Conservation (phyloP, 129 eudicot species). For the Calendula officinalis region DNA sequence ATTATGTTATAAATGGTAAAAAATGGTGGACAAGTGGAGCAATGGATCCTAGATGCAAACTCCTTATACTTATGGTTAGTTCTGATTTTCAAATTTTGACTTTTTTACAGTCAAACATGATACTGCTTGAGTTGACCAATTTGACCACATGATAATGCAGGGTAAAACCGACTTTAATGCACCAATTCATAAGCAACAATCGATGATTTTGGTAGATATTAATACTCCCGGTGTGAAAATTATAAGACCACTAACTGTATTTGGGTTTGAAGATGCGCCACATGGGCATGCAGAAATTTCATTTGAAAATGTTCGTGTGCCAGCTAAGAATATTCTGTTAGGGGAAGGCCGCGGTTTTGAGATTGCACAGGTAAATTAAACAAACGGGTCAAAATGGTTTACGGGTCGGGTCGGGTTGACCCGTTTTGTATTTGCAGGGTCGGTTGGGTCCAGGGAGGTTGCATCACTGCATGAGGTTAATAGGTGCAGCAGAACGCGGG, state of each 20-base stretch:
- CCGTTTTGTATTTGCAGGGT: constrained; percentile 50
- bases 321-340: constrained; percentile 72
- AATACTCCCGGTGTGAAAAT: constrained; percentile 75
- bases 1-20: constrained; percentile 78
- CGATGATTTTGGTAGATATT: constrained; percentile 91
- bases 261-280: constrained; percentile 98
- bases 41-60: constrained; percentile 99
- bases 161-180: constrained; percentile 91
- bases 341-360: constrained; percentile 99
- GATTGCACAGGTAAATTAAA: constrained; percentile 78
- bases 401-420: neutral
- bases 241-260: constrained; percentile 80
- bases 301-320: constrained; percentile 78
- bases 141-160: constrained; percentile 43
- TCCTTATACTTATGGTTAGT: constrained; percentile 93
- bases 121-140: constrained; percentile 3
- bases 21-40: constrained; percentile 99
- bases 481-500: constrained; percentile 99
- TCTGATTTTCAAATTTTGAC: neutral
- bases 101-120: neutral
- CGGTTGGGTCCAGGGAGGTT: constrained; percentile 98
- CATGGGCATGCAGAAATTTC: constrained; percentile 95
- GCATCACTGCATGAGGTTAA: constrained; percentile 97
- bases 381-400: neutral
- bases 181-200: constrained; percentile 87